Percentiles rank a stretch among this genome's conserved stretches.
Evolutionary conservation across 176 grass and related monocot genomes (phyloP).

Genomic region (Olyra latifolia): DNA sequence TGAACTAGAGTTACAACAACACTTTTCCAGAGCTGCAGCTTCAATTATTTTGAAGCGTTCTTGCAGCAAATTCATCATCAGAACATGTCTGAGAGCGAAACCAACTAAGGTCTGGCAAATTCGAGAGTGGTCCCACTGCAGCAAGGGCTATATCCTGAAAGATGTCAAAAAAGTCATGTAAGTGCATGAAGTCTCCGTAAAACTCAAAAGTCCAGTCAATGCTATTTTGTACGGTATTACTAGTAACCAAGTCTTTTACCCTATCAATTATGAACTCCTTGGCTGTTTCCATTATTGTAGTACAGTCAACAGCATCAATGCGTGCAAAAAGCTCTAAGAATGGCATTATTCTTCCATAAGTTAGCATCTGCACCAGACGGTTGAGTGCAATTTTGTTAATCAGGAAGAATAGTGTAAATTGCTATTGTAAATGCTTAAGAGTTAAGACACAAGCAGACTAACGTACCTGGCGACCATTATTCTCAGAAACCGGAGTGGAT

Average conservation of each 20-base stretch:
- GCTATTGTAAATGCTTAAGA: not conserved
- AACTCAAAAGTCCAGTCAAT: not conserved
- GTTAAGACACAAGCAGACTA: conserved; percentile 3
- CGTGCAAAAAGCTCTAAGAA: conserved; percentile 89
- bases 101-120: conserved; percentile 85
- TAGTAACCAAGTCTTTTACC: conserved; percentile 43
- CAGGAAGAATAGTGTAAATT: not conserved
- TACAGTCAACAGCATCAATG: conserved; percentile 88
- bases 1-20: conserved; percentile 48
- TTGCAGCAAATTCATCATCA: conserved; percentile 21
- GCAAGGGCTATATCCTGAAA: conserved; percentile 81
- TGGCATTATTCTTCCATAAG: conserved; percentile 82
- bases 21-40: not conserved
- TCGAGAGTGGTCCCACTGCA: conserved; percentile 58
- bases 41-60: conserved; percentile 29
- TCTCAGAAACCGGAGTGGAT: conserved; percentile 84
- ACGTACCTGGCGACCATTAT: conserved; percentile 95
- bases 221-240: not conserved
- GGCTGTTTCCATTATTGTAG: conserved; percentile 81
- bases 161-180: conserved; percentile 23
- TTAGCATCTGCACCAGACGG: conserved; percentile 71
- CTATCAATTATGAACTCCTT: conserved; percentile 79
- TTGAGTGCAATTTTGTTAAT: conserved; percentile 30
- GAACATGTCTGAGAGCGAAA: conserved; percentile 61
- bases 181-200: not conserved